A percentile compares a stretch with the other conserved stretches of the same genome.
These are phyloP conservation scores for Cyclotella cryptica DNA, from an alignment of 108 stramenopile species.

Conservation along the genomic window DNA sequence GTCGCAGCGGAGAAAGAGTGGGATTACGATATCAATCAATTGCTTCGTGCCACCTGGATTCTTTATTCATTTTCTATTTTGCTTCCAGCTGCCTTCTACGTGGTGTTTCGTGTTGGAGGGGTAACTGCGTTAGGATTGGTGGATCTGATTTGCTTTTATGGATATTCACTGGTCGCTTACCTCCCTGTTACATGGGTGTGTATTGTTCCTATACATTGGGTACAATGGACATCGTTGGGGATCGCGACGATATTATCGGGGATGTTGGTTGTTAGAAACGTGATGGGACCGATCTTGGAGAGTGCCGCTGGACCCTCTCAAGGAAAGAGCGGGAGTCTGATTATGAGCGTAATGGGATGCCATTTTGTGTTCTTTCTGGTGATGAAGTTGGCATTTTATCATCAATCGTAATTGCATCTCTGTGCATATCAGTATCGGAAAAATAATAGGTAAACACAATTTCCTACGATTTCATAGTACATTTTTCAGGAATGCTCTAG, in stretches of 20 bases:
- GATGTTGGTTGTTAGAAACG: slow-evolving; percentile 74
- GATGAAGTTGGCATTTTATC: slow-evolving; percentile 79
- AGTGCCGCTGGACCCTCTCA: slow-evolving; percentile 12
- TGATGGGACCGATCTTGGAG: slow-evolving; percentile 64
- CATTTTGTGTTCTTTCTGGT: slow-evolving; percentile 78
- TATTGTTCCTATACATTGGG: slow-evolving; percentile 56
- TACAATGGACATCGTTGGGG: slow-evolving; percentile 66
- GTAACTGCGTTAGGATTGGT: slow-evolving; percentile 56
- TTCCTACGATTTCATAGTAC: too few relatives aligned
- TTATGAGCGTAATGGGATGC: slow-evolving; percentile 67
- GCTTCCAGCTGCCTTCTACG: slow-evolving; percentile 62
- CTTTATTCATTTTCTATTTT: slow-evolving; percentile 60
- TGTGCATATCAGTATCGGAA: too few relatives aligned
- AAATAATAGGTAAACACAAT: too few relatives aligned
- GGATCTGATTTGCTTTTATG: slow-evolving; percentile 83
- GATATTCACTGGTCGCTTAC: slow-evolving; percentile 81
- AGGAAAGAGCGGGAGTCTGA: slow-evolving; percentile 66
- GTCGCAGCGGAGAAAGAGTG: slow-evolving; percentile 65
- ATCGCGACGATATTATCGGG: slow-evolving; percentile 63
- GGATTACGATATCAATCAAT: slow-evolving; percentile 83
- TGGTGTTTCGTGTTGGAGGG: slow-evolving; percentile 56
- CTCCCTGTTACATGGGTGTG: slow-evolving; percentile 68
- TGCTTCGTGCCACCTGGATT: slow-evolving; percentile 69
- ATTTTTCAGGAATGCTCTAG: neutral
- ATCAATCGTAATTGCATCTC: slow-evolving; percentile 21